Conservation (phyloP, 2,329 filamentous ascomycete species). For the Aureobasidium namibiae region DNA sequence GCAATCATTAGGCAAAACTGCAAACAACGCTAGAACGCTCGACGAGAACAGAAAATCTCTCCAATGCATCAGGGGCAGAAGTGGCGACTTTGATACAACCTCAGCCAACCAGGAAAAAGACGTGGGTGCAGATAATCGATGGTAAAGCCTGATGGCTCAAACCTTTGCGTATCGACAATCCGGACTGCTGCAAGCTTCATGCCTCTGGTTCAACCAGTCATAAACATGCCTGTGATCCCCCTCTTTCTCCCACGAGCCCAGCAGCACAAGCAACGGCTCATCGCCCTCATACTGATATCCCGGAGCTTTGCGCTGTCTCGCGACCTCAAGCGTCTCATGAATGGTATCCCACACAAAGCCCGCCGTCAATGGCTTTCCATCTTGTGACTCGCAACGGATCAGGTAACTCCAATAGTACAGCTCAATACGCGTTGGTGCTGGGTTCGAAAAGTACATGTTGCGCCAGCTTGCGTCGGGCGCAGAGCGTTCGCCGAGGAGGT, state of each 20-base stretch:
- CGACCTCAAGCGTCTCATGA: slow-evolving; percentile 2
- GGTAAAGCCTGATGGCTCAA: neutral
- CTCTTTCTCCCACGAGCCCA: slow-evolving; percentile 7
- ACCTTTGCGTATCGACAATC: neutral
- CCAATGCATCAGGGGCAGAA: too few relatives aligned
- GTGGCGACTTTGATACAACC: neutral
- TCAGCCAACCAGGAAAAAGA: too few relatives aligned
- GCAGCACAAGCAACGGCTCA: slow-evolving; percentile 7
- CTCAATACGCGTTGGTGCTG: slow-evolving; percentile 4
- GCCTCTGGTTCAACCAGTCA: slow-evolving; percentile 10
- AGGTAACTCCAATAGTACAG: slow-evolving; percentile 10
- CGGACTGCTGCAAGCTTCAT: slow-evolving; percentile 3
- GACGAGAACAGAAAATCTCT: neutral
- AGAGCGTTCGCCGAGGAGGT: slow-evolving; percentile 3
- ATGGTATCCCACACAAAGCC: slow-evolving; percentile 8
- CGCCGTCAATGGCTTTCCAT: slow-evolving; percentile 7
- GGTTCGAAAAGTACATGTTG: slow-evolving; percentile 10
- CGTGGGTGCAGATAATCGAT: neutral
- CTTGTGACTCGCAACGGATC: slow-evolving; percentile 9
- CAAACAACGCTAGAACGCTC: neutral
- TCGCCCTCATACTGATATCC: slow-evolving; percentile 8
- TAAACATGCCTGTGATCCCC: slow-evolving; percentile 4
- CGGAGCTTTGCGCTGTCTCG: slow-evolving; percentile 5
- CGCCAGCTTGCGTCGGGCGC: neutral
- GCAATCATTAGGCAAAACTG: neutral